Percentiles rank a stretch among this genome's conserved stretches.
These are phyloP conservation scores for Beta vulgaris DNA, from an alignment of 148 eudicot genomes.

Conservation along the genomic window DNA sequence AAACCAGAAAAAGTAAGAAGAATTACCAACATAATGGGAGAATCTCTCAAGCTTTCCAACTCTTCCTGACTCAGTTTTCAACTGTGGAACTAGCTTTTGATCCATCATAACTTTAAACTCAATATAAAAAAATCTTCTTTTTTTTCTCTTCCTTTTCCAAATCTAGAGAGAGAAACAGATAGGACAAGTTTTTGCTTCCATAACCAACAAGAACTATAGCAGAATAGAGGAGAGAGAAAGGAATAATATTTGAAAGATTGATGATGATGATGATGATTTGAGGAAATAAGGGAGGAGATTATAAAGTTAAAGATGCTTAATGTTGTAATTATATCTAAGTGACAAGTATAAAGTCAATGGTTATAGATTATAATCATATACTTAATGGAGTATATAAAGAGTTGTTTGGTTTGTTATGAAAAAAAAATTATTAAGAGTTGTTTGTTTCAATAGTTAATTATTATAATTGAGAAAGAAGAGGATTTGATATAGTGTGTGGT, in stretches of 20 bases:
- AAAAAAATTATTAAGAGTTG: no score
- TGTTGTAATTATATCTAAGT: neutral
- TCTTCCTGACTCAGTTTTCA: conserved; percentile 54
- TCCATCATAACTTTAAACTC: conserved; percentile 27
- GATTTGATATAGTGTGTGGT: no score
- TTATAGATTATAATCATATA: neutral
- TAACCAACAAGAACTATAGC: neutral
- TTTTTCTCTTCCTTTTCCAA: neutral
- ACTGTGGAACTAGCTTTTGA: conserved; percentile 42
- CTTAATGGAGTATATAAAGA: no score
- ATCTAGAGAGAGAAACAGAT: neutral
- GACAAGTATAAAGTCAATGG: conserved; percentile 6
- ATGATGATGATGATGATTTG: conserved; percentile 4
- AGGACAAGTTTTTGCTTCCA: neutral
- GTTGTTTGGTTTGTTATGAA: neutral
- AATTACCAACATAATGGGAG: conserved; percentile 79
- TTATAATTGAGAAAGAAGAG: no score
- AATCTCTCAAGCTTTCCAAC: conserved; percentile 63
- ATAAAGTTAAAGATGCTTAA: neutral
- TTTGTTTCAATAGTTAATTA: no score
- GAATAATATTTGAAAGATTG: neutral
- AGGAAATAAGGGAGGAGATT: neutral
- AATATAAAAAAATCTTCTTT: neutral
- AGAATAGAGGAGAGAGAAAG: conserved; percentile 4
- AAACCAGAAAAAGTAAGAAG: neutral